Percentiles rank a stretch among this genome's conserved stretches.
Conservation (phyloP, 208 protist genomes). For the Polymyxa betae region DNA sequence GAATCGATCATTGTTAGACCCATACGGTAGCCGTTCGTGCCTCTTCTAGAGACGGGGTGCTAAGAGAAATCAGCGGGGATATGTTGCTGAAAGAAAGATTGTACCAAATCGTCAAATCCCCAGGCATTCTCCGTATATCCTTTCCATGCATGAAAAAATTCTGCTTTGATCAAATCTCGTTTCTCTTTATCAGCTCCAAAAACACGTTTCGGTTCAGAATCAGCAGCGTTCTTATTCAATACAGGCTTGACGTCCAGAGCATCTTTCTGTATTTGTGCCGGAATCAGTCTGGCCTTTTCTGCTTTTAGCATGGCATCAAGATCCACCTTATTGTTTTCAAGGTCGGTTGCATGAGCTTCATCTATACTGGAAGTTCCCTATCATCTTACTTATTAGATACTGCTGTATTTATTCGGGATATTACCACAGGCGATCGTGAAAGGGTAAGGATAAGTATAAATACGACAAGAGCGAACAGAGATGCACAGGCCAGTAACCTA, state of each 20-base stretch:
- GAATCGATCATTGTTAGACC: slow-evolving; percentile 80
- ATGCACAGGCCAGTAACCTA: too few species aligned
- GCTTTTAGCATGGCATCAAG: not conserved
- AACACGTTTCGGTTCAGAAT: not conserved
- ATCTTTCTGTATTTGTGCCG: not conserved
- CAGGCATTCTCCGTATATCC: slow-evolving; percentile 75
- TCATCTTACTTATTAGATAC: too few species aligned
- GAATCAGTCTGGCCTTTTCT: not conserved
- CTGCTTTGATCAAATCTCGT: slow-evolving; percentile 57
- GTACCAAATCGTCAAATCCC: slow-evolving; percentile 78
- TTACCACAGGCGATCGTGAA: too few species aligned
- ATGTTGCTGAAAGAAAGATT: not conserved
- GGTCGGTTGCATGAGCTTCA: not conserved
- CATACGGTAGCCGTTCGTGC: slow-evolving; percentile 59
- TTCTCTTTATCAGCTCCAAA: slow-evolving; percentile 53
- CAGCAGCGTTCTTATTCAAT: not conserved
- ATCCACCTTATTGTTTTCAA: not conserved
- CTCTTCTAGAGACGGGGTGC: slow-evolving; percentile 66
- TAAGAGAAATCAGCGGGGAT: not conserved
- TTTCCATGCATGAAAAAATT: slow-evolving; percentile 56
- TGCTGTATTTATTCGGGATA: too few species aligned
- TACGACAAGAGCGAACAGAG: too few species aligned
- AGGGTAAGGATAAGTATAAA: too few species aligned
- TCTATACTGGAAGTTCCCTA: not conserved
- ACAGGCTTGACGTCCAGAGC: not conserved